A percentile compares a stretch with the other conserved stretches of the same genome.
Evolutionary conservation across 2,329 filamentous ascomycete genomes (phyloP).

Genomic region (Plectosphaerella cucumerina): DNA sequence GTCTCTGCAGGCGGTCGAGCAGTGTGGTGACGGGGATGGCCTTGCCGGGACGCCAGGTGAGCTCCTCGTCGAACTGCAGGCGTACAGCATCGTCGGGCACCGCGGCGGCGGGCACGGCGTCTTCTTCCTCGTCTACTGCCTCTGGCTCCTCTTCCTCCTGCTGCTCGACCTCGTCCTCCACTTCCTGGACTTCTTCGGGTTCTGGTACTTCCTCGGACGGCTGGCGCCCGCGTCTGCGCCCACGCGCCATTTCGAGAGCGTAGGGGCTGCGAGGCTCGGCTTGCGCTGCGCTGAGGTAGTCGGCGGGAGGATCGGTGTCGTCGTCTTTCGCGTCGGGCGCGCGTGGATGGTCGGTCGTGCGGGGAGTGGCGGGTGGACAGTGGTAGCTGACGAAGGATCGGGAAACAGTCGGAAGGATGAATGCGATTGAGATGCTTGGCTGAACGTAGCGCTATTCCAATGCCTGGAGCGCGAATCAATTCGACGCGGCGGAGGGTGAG

Average conservation of each 20-base stretch:
- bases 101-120: not conserved
- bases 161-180: constrained; percentile 3
- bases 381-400: not conserved
- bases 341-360: no score
- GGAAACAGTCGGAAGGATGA: no score
- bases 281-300: not conserved
- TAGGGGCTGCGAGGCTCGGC: not conserved
- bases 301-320: not conserved
- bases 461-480: no score
- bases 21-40: constrained; percentile 81
- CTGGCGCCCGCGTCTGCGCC: constrained; percentile 3
- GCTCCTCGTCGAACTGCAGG: constrained; percentile 77
- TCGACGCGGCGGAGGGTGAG: no score
- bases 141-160: constrained; percentile 13
- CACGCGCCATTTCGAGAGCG: constrained; percentile 1
- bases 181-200: constrained; percentile 5
- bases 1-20: constrained; percentile 71
- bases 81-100: constrained; percentile 24
- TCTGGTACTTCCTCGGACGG: constrained; percentile 3
- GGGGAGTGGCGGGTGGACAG: not conserved
- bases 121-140: constrained; percentile 18
- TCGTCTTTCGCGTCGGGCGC: not conserved
- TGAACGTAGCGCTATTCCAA: no score
- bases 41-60: constrained; percentile 90
- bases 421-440: no score